phyloP scores from a whole-genome alignment of 164 flowering plant genomes.

The Vitis rupestris region DNA sequence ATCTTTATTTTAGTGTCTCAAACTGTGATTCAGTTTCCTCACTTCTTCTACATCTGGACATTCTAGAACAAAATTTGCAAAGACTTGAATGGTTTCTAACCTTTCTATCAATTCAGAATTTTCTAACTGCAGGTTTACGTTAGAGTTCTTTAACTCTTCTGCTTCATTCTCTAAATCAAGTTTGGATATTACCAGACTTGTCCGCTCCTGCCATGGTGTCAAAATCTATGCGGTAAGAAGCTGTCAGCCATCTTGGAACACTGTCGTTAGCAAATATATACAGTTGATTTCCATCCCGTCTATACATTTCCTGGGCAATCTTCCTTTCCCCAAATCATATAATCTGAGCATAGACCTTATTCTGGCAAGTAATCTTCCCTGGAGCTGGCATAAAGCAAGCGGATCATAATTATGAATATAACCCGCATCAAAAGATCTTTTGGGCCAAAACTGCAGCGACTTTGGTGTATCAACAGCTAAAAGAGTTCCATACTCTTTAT shows the following conservation, averaged over 20 bases:
- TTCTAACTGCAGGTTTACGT: too few species aligned
- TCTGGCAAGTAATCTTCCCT: constrained; percentile 94
- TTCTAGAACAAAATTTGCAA: too few species aligned
- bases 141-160: too few species aligned
- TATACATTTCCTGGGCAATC: constrained; percentile 65
- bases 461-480: constrained; percentile 98
- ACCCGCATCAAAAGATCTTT: constrained; percentile 56
- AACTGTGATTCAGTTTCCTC: too few species aligned
- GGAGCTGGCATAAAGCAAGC: constrained; percentile 88
- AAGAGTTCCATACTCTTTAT: constrained; percentile 93
- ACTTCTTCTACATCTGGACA: too few species aligned
- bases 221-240: constrained; percentile 86
- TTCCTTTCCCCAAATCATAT: constrained; percentile 89
- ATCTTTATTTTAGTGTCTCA: too few species aligned
- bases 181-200: constrained; percentile 88
- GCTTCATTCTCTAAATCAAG: too few species aligned
- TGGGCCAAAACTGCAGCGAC: constrained; percentile 87
- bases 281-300: constrained; percentile 95
- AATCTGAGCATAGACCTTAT: constrained; percentile 85
- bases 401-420: constrained; percentile 93
- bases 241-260: constrained; percentile 95
- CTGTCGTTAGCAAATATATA: constrained; percentile 96
- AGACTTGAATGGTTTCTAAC: too few species aligned
- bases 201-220: constrained; percentile 99
- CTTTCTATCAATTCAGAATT: too few species aligned